Conservation (phyloP, 306 rosid species). For the Quercus variabilis region DNA sequence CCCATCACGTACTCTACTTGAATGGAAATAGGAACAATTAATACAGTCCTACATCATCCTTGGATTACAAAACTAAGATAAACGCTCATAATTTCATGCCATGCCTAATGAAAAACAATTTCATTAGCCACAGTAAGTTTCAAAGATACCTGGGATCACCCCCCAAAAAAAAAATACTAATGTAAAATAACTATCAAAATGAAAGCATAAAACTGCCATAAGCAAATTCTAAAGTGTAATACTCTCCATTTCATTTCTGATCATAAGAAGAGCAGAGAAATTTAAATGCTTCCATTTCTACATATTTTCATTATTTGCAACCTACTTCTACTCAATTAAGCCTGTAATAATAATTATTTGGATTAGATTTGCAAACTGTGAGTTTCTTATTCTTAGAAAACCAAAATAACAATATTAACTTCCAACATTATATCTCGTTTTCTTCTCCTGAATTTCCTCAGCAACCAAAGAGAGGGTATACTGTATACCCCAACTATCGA, state of each 20-base stretch:
- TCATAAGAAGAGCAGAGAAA: too few relatives aligned
- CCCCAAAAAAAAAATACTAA: neutral
- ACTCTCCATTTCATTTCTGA: too few relatives aligned
- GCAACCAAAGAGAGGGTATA: neutral
- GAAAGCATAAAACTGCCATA: too few relatives aligned
- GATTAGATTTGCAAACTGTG: neutral
- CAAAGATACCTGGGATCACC: neutral
- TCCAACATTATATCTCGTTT: neutral
- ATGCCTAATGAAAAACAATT: neutral
- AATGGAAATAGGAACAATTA: neutral
- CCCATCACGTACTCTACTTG: conserved; percentile 28
- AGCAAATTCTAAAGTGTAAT: too few relatives aligned
- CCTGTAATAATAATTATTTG: neutral
- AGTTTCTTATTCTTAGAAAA: neutral
- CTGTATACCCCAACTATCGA: too few relatives aligned
- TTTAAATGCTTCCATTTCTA: too few relatives aligned
- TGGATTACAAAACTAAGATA: neutral
- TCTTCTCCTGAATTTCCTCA: neutral
- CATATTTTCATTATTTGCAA: too few relatives aligned
- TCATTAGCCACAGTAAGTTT: neutral
- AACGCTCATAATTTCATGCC: neutral
- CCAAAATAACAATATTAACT: neutral
- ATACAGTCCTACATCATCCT: neutral
- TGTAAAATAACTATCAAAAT: too few relatives aligned
- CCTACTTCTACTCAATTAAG: neutral